Evolutionary conservation across 192 early-diverging fungal genomes (phyloP), one percentile per base, ranked within the genome.

Genomic region (Coemansia guatemalensis): DNA sequence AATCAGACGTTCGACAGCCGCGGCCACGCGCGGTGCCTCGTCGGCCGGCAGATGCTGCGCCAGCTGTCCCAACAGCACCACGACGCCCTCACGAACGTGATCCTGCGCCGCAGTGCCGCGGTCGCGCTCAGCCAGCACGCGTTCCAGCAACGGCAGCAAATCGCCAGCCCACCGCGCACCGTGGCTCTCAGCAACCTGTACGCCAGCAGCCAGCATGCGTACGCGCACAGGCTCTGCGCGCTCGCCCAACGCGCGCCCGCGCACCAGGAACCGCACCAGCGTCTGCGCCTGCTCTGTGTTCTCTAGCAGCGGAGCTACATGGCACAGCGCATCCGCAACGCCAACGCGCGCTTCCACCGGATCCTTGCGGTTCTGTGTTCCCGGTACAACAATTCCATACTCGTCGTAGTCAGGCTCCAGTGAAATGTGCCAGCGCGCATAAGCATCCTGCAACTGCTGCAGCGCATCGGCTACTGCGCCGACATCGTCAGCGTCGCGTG

Each of bases 31-130:
- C 17, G 55, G 56, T 4, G 52, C 60, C 18, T 77, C 72, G 64
- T 92, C 90, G 9, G 87, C 26, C 20, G 90, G 88, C 62, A 99
- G 74, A 69, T 96, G 91, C 65, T 91, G 88, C 30, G 97, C 95
- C 48, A 93, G 83, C 18, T 90, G 93, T 51, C 96, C 97, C 54
- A 96, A 86, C 49, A 96, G 74, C 64, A 99, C 90, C 24, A 99
- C 95, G 9, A 91, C 92, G 26, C 90, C 87, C 74, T 97, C 92
- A 39, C 95, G 90, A 59, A 97, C 92, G 52, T 82, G 82, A 78
- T 99, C 97, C 53, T 94, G 86, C 9, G 86, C 84, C 58, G 89
- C 86, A 0, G 87, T 87, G 26, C 90, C 83, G 30, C 76, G 74
- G 35, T 89, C 89, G n/a, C 87, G 86, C 66, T 84, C 79, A 9